phyloP scores from a whole-genome alignment of 345 rosid genomes.

The Eutrema heterophyllum region DNA sequence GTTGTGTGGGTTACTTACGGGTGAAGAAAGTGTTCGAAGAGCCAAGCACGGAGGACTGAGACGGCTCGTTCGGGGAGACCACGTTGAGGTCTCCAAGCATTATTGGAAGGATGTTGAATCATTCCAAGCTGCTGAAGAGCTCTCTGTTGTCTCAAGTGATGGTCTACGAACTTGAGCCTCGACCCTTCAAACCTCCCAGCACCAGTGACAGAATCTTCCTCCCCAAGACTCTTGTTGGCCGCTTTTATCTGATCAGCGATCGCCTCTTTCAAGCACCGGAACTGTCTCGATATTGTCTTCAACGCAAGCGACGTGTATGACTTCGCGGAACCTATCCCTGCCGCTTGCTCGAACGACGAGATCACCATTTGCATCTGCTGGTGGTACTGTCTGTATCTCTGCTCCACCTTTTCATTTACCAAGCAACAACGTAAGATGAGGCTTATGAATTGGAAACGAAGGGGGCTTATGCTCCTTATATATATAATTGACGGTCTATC shows the following conservation, averaged over 20 bases:
- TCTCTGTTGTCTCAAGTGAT: constrained; percentile 88
- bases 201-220: constrained; percentile 55
- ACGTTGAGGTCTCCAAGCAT: constrained; percentile 99
- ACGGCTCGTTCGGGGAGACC: constrained; percentile 95
- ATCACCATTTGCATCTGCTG: constrained; percentile 93
- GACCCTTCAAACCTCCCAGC: constrained; percentile 82
- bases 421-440: constrained; percentile 18
- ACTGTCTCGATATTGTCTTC: constrained; percentile 91
- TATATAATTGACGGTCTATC: background rate
- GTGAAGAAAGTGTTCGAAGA: constrained; percentile 96
- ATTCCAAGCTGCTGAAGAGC: constrained; percentile 95
- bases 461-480: background rate
- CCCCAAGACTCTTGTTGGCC: constrained; percentile 83
- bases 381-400: constrained; percentile 93
- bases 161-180: constrained; percentile 86
- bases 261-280: constrained; percentile 86
- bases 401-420: constrained; percentile 66
- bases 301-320: constrained; percentile 88
- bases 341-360: constrained; percentile 80
- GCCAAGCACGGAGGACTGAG: constrained; percentile 98
- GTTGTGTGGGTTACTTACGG: constrained; percentile 52
- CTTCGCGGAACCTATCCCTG: constrained; percentile 83
- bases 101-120: constrained; percentile 71
- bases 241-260: constrained; percentile 81
- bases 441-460: background rate